Evolutionary conservation across 192 early-diverging fungal species (phyloP).

Genomic region (Rhizophagus clarus): DNA sequence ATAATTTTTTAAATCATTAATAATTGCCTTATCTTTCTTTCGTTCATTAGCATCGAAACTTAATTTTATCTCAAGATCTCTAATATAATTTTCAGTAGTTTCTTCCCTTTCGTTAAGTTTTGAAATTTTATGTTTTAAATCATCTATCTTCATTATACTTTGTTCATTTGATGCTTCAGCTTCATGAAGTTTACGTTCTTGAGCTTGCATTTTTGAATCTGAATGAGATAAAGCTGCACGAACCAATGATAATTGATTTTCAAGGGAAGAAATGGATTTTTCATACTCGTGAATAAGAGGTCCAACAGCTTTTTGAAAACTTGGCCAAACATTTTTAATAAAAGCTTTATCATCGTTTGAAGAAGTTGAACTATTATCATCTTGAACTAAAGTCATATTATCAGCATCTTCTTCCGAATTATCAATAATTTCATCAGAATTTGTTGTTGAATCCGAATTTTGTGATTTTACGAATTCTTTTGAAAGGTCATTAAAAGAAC

Average conservation of each 20-base stretch:
- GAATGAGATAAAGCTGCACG: conserved; percentile 61
- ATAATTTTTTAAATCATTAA: background rate
- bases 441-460: conserved; percentile 47
- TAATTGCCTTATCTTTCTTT: conserved; percentile 35
- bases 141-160: conserved; percentile 35
- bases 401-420: background rate
- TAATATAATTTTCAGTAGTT: conserved; percentile 47
- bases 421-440: conserved; percentile 43
- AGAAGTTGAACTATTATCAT: background rate
- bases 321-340: background rate
- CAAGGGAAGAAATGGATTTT: conserved; percentile 59
- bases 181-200: conserved; percentile 50
- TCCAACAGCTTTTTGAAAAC: conserved; percentile 56
- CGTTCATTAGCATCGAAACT: conserved; percentile 32
- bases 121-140: conserved; percentile 42
- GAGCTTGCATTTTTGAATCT: conserved; percentile 55
- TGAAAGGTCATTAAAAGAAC: conserved; percentile 56
- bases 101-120: conserved; percentile 57
- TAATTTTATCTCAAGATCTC: conserved; percentile 43
- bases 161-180: conserved; percentile 25
- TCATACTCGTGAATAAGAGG: conserved; percentile 74
- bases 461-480: conserved; percentile 53
- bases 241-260: conserved; percentile 58
- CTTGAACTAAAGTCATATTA: background rate
- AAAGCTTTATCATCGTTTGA: background rate